Evolutionary conservation across 106 monocot species (phyloP).

Genomic region (Dendrobium nobile): DNA sequence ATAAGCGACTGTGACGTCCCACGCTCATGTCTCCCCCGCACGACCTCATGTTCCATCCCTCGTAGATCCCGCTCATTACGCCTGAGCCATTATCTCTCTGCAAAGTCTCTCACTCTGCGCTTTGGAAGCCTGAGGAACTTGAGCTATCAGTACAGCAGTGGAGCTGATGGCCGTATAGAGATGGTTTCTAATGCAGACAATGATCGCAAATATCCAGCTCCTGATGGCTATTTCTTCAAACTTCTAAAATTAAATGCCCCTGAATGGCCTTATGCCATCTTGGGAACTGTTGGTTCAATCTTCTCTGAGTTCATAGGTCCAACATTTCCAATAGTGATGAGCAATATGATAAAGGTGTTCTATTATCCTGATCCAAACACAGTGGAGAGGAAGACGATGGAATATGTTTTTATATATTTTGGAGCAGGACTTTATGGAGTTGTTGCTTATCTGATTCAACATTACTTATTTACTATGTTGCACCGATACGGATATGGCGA

Average conservation of each 20-base stretch:
- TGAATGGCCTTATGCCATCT: conserved; percentile 85
- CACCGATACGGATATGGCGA: no score
- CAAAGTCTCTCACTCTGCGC: no score
- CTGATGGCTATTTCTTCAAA: conserved; percentile 82
- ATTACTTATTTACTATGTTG: no score
- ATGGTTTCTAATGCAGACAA: conserved; percentile 96
- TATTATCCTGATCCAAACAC: conserved; percentile 70
- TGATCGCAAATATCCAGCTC: conserved; percentile 82
- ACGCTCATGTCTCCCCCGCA: no score
- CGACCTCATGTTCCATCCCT: no score
- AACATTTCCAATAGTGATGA: conserved; percentile 95
- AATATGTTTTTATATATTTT: conserved; percentile 93
- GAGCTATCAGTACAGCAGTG: no score
- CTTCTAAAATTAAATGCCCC: conserved; percentile 92
- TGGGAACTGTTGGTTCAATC: conserved; percentile 82
- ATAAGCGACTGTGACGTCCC: no score
- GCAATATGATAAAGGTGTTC: conserved; percentile 97
- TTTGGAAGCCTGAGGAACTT: no score
- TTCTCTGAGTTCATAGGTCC: conserved; percentile 97
- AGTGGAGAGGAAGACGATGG: conserved; percentile 88
- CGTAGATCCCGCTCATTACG: no score
- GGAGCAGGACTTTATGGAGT: conserved; percentile 96
- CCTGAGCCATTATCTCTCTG: no score
- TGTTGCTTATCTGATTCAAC: conserved; percentile 87
- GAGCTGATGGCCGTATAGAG: conserved; percentile 81